Evolutionary conservation across 2,329 filamentous ascomycete genomes (phyloP), one percentile per base, ranked within the genome.

Genomic region (Epichloe scottii): DNA sequence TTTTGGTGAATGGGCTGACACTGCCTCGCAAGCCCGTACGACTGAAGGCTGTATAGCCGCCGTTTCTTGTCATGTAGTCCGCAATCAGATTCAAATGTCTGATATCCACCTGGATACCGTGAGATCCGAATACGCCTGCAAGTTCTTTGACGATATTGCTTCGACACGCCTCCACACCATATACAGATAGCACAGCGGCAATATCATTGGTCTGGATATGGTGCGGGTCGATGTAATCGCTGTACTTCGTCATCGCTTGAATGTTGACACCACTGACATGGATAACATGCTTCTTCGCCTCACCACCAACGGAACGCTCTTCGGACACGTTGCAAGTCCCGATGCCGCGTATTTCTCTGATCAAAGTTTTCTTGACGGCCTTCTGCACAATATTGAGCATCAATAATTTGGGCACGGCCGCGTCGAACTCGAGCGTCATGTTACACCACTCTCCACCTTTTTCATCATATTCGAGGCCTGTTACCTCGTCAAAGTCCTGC

Each of bases 21-120:
- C 88, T 90, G 57, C 87, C 83, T 63, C 82, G 83, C 54, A 98
- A 74, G 1, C 91, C 93, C 63, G 87, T 94, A 46, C 93, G 85
- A 69, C 88, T 95, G 72, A 98, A 98, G 1, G 93, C 84, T 46
- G 83, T 86, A 71, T 94, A 98, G 2, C 81, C 83, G 57, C 93
- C 93, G 53, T 83, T 84, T 49, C 91, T 80, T n/a, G 93, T 98
- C 93, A 98, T 98, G 67, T 89, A 89, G 67, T 98, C 93, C 45
- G 87, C 91, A 60, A 98, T 97, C 58, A 98, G 77, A 69, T 93
- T 96, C 58, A 98, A 71, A 71, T 98, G 94, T 49, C 93, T 82
- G 57, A 85, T 82, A 66, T 98, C 90, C 49, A 98, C 93, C 53
- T 77, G 79, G 72, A 98, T 98, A 62, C 87, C 87, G 80, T 98